Base-by-base conservation (phyloP, 495 filamentous ascomycete genomes). In the Annulohypoxylon maeteangense region DNA sequence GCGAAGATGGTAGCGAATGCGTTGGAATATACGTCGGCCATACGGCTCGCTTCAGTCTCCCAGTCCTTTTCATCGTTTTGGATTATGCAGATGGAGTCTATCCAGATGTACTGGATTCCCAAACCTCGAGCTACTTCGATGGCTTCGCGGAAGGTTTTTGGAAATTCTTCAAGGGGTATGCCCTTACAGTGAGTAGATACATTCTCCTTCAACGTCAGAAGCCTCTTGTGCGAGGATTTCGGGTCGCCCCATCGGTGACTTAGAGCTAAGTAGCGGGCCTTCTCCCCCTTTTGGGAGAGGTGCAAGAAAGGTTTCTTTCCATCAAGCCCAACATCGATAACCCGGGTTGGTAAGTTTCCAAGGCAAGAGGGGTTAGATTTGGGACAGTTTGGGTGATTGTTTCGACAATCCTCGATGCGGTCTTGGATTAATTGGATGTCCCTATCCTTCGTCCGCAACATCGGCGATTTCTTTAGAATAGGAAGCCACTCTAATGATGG, bases 1-100 rank as follows among this genome's bases (percentile, higher is more conserved):
- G 70, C 76, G n/a, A 61, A 60, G 3, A 78, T 67, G 0, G 65
- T 75, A 23, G 72, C 47, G 38, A 55, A 62, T 0, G 74, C 59
- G 34, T 73, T 65, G 32, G 29, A 42, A 42, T 79, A 79, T 4
- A 79, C 60, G 16, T 11, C 14, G 16, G 57, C 16, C 50, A 54
- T 54, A n/a, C 50, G 50, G 50, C 50, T 12, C 10, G 50, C 50
- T 34, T 54, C 67, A 62, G 74, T 75, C 40, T 79, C 70, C 50
- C 27, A 54, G 47, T 79, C 77, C 5, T 32, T 23, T 0, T 20
- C 14, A n/a, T 48, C 40, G 32, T 77, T 25, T 8, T 55, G 48
- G 5, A 64, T 22, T n/a, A 64, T 64, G 36, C 61, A 64, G 7
- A 64, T 29, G 10, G 62, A 57, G 31, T 65, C 62, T 18, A 65